These are phyloP conservation scores for Clarireedia sp. DNA, from an alignment of 2,329 filamentous ascomycete genomes.

Conservation along the genomic window DNA sequence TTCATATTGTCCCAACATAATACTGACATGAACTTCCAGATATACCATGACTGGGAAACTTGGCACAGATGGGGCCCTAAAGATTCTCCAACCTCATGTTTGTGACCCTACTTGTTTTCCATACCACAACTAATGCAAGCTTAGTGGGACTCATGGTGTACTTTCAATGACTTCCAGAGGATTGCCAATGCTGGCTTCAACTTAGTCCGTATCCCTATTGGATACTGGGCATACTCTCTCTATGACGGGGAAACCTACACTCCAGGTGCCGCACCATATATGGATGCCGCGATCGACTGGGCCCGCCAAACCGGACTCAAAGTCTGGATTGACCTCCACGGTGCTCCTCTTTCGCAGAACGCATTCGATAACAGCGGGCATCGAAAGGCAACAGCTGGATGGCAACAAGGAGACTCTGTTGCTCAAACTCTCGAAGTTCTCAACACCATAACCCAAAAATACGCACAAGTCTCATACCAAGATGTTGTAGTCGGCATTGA, in stretches of 20 bases:
- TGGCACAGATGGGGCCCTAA: slow-evolving; percentile 37
- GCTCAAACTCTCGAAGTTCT: slow-evolving; percentile 47
- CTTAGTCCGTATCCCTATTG: slow-evolving; percentile 49
- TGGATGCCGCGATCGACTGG: slow-evolving; percentile 50
- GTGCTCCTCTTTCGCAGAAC: slow-evolving; percentile 48
- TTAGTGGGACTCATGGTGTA: slow-evolving; percentile 29
- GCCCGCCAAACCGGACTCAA: slow-evolving; percentile 43
- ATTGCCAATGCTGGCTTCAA: slow-evolving; percentile 51
- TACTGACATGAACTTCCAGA: neutral
- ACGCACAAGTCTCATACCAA: slow-evolving; percentile 42
- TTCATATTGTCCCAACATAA: neutral
- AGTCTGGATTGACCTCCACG: slow-evolving; percentile 52
- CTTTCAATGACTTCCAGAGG: slow-evolving; percentile 43
- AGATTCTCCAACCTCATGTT: slow-evolving; percentile 44
- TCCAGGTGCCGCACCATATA: slow-evolving; percentile 42
- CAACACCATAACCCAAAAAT: slow-evolving; percentile 48
- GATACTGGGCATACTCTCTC: slow-evolving; percentile 51
- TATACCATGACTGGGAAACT: slow-evolving; percentile 35
- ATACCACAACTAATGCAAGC: slow-evolving; percentile 21
- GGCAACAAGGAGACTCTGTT: slow-evolving; percentile 40
- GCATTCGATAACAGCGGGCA: slow-evolving; percentile 57
- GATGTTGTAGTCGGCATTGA: slow-evolving; percentile 52
- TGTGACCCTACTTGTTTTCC: slow-evolving; percentile 17
- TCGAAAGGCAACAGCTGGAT: slow-evolving; percentile 34
- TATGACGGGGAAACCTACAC: slow-evolving; percentile 42